A percentile compares a stretch with the other conserved stretches of the same genome.
phyloP scores from a whole-genome alignment of 2,329 filamentous ascomycete genomes.

The Colletotrichum liaoningense region DNA sequence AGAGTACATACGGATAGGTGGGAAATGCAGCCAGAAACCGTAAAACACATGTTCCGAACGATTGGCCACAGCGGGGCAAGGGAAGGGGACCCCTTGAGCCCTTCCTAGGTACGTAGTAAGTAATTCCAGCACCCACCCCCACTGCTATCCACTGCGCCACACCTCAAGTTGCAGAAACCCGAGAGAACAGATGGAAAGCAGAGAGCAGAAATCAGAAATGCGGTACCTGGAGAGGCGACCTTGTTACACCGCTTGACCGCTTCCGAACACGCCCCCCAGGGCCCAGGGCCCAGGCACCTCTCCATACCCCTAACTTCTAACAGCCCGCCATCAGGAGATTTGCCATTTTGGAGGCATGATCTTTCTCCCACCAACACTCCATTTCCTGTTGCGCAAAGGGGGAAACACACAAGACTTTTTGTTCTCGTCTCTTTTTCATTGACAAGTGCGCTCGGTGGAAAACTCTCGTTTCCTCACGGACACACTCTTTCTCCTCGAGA shows the following conservation, averaged over 20 bases:
- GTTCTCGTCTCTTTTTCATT: background rate
- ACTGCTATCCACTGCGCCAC: conserved; percentile 36
- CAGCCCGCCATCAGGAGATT: conserved; percentile 35
- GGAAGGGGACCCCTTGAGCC: background rate
- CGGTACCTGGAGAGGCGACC: background rate
- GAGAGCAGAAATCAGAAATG: background rate
- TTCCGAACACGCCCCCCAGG: background rate
- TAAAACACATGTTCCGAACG: conserved; percentile 21
- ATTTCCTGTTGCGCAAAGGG: conserved; percentile 18
- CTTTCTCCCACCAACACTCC: conserved; percentile 26
- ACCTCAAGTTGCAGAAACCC: background rate
- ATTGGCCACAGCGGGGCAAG: conserved; percentile 33
- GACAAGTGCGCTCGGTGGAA: background rate
- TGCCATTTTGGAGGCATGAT: conserved; percentile 34
- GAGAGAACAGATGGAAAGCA: too few relatives aligned
- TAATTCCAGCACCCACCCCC: conserved; percentile 7
- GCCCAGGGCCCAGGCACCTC: background rate
- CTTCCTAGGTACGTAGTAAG: background rate
- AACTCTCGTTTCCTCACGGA: background rate
- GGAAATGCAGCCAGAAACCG: background rate
- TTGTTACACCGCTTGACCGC: conserved; percentile 30
- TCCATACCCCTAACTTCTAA: conserved; percentile 7
- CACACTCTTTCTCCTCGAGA: background rate
- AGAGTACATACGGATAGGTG: background rate
- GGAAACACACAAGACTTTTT: background rate